Evolutionary conservation across 495 filamentous ascomycete genomes (phyloP), one percentile per base, ranked within the genome.

Genomic region (Saxophila tyrrhenica): DNA sequence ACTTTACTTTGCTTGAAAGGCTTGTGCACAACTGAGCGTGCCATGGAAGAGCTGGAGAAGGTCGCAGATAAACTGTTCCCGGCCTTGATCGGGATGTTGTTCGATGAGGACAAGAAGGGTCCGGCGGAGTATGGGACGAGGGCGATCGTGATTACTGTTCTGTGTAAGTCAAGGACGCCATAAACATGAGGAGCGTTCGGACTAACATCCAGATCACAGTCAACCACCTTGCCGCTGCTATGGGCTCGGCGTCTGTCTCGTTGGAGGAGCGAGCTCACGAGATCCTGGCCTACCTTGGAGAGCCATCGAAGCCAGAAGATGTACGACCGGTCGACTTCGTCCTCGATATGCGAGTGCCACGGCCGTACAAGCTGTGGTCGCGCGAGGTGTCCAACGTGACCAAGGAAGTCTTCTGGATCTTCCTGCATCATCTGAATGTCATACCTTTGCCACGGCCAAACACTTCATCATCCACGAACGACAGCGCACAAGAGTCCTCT

Each of bases 381-480:
- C 91, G 88, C 67, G 92, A 98, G 66, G 81, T 91, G 17, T 81
- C 80, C 48, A 87, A 84, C 59, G 89, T 97, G 43, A 95, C 88
- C 32, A 97, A 97, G 68, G 92, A 98, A 67, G 92, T 97, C 24
- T 98, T 98, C 67, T 98, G 92, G 92, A 98, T 98, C 64, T 98
- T 97, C 71, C 75, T 96, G 51, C 92, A 98, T 65, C 83, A 90
- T 54, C 71, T 91, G 47, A 97, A 97, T 60, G 82, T 96, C 55
- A 78, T 98, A 49, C 79, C 87, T 41, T 62, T 83, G 23, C 76
- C 54, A 7, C 25, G 51, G 22, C n/a, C 60, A 19, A 35, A 59
- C 17, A 57, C n/a, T 19, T 20, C 35, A 39, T 42, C 41, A 41
- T 32, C 48, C 32, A 21, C 50, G 7, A 42, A 38, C 19, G 44